phyloP scores from a whole-genome alignment of 192 early-diverging fungal genomes.

The Coemansia sp. region DNA sequence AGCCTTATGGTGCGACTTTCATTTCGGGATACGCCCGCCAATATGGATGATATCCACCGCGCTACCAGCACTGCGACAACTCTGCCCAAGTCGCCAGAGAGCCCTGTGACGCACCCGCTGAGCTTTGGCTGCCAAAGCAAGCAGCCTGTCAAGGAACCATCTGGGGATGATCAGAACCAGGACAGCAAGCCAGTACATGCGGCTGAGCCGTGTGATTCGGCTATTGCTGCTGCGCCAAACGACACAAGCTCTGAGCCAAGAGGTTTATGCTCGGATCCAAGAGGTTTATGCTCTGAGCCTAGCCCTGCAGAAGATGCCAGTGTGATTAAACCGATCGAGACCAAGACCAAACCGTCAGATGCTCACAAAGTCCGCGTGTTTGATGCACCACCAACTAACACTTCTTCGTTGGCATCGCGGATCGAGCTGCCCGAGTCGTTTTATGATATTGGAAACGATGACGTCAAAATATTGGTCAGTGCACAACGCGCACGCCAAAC shows the following conservation, averaged over 20 bases:
- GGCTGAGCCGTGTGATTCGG: too few relatives aligned
- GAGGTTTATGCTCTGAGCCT: too few relatives aligned
- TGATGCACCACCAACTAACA: slow-evolving; percentile 49
- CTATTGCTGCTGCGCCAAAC: too few relatives aligned
- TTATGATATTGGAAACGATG: slow-evolving; percentile 66
- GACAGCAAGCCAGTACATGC: too few relatives aligned
- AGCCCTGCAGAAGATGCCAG: too few relatives aligned
- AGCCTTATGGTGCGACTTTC: slow-evolving; percentile 70
- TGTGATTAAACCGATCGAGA: too few relatives aligned
- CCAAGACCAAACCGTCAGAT: too few relatives aligned
- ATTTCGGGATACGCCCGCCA: slow-evolving; percentile 45
- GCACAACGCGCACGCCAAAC: slow-evolving; percentile 57
- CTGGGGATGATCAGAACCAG: too few relatives aligned
- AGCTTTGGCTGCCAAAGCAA: too few relatives aligned
- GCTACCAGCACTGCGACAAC: not conserved
- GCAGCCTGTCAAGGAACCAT: too few relatives aligned
- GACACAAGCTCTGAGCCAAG: too few relatives aligned
- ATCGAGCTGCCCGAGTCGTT: slow-evolving; percentile 84
- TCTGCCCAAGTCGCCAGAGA: not conserved
- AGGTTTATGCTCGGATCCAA: too few relatives aligned
- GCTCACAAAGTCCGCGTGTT: slow-evolving; percentile 49
- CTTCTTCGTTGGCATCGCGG: slow-evolving; percentile 29
- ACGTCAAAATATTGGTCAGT: slow-evolving; percentile 67
- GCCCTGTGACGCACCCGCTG: not conserved
- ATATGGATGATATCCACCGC: not conserved